Evolutionary conservation across 331 rosid species (phyloP), one percentile per base, ranked within the genome.

Genomic region (Acacia concinna): DNA sequence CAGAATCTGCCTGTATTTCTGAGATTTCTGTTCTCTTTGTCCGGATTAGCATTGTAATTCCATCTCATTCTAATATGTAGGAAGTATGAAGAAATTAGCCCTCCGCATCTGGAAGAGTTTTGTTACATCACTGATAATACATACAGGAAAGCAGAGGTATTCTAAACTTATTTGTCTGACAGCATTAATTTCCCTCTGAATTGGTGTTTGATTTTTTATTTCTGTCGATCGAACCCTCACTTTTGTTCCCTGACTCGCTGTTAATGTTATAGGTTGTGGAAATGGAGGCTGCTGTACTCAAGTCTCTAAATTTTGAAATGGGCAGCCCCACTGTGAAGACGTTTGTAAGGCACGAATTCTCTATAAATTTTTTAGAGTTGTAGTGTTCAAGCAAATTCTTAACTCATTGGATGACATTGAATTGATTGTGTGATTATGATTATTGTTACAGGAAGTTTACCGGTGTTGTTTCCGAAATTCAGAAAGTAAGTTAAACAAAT

Each of bases 241-340:
- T 18, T 43, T 41, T 20, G 57, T 27, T 62, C 31, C 12, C n/a
- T 14, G 76, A 37, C 14, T 78, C 15, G 17, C 28, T 59, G 23
- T 2, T 54, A 54, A 54, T 14, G 62, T n/a, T 54, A 4, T 56
- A 94, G 98, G 88, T 92, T 23, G 83, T 88, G 31, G 59, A 84
- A 56, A 94, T 91, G 97, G 97, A 92, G 70, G 83, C 88, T 77
- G 89, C 86, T 3, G 74, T 94, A 46, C 96, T 94, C 30, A 88
- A 88, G 31, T 71, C 85, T 4, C 77, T 92, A 18, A 80, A 81
- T n/a, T 92, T 88, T 85, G 98, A 90, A 81, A 79, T 88, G 88
- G 97, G 97, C 2, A 88, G 73, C 73, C 98, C 97, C 2, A 94
- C 92, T 15, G 76, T 72, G 57, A 84, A 76, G 82, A 87, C 91